Conservation (phyloP, 352 stramenopile genomes). For the Globisporangium recalcitrans region DNA sequence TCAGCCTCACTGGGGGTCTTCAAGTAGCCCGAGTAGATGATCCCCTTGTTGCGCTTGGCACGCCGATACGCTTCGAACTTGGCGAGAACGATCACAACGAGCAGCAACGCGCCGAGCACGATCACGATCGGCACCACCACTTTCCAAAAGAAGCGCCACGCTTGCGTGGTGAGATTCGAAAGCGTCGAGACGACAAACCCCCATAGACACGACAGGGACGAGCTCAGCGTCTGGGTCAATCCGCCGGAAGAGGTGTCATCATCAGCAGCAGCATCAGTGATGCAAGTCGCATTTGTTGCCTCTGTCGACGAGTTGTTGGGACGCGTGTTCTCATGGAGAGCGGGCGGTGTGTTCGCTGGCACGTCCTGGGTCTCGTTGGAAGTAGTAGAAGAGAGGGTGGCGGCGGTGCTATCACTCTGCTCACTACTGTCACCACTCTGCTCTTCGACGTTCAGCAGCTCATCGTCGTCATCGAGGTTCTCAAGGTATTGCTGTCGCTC, state of each 20-base stretch:
- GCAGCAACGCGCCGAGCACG: slow-evolving; percentile 8
- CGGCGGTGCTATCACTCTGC: not conserved
- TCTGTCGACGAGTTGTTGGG: not conserved
- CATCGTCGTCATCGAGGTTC: not conserved
- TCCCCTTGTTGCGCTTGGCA: not conserved
- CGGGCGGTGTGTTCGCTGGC: not conserved
- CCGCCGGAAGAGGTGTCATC: not conserved
- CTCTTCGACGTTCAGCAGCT: not conserved
- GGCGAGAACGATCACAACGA: slow-evolving; percentile 3
- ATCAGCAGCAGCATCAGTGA: not conserved
- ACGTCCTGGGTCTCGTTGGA: not conserved
- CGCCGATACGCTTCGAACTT: slow-evolving; percentile 1
- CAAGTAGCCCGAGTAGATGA: slow-evolving; percentile 14
- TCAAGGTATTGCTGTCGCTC: not conserved
- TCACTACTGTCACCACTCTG: not conserved
- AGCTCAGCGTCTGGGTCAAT: not conserved
- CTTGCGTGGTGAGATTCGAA: not conserved
- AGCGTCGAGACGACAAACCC: not conserved
- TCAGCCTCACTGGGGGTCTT: slow-evolving; percentile 4
- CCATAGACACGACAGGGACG: not conserved
- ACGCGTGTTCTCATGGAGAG: not conserved
- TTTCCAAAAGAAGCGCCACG: slow-evolving; percentile 3
- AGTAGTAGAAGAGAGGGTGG: too few relatives aligned
- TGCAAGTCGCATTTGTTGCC: too few relatives aligned
- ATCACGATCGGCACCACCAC: slow-evolving; percentile 8